Base-by-base conservation (phyloP, 2,329 filamentous ascomycete genomes). In the Penicillium expansum region DNA sequence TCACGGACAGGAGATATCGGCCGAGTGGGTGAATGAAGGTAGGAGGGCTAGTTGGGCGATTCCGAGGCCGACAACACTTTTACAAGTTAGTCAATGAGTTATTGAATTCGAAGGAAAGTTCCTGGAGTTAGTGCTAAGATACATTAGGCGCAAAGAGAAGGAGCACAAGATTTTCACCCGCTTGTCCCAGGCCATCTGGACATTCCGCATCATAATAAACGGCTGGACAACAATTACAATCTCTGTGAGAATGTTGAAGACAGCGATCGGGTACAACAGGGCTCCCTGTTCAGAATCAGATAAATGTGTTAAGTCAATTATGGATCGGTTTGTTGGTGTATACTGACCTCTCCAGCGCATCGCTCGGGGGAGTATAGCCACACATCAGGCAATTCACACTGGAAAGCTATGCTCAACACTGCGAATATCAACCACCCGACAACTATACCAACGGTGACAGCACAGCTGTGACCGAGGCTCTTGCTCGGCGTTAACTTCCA, bases 191-290 rank as follows among this genome's bases (percentile, higher is more conserved):
- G 27, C 50, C 57, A 69, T 58, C 37, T 68, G 66, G 10, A 69
- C 64, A 41, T 64, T 62, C 14, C 52, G 61, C 57, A 69, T 64
- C 61, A 68, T 67, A 9, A 63, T 48, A 50, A 69, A 67, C 2
- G 65, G 62, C 9, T 56, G 42, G n/a, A 58, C 24, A 22, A 60
- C 47, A 24, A 68, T 55, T 16, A 58, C 32, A 2, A 58, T 47
- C 27, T 69, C 67, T 22, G 56, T 65, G 27, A 64, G 41, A 27
- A 68, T 61, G 30, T 65, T 63, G 20, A 59, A 18, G 13, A 54
- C 43, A 8, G 43, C 48, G 24, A 68, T 56, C 4, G 58, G 58
- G 35, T 68, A 67, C 4, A 61, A 35, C 1, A 67, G 18, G 7
- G 51, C 62, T 18, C 61, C 67, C 64, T 62, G 49, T 20, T 55